Evolutionary conservation across 2,329 filamentous ascomycete species (phyloP), one percentile per base, ranked within the genome.

Genomic region (Ceratocystis cacaofunesta): DNA sequence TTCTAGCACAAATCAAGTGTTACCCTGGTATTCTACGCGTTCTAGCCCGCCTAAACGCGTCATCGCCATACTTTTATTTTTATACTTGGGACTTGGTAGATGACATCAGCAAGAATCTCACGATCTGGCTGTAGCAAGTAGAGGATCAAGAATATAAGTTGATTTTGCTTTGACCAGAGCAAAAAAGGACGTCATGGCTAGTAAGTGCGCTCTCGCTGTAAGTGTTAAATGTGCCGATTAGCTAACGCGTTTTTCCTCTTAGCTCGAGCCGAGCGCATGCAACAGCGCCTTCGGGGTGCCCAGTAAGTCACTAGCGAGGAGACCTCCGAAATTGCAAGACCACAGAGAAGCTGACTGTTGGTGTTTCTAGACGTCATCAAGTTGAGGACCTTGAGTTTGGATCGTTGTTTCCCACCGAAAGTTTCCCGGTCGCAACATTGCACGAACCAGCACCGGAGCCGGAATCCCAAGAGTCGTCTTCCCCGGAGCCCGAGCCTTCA

Each of bases 221-320:
- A 22, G 10, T 50, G 46, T 17, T 15, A 30, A 12, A 15, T 62
- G 12, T 10, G 17, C 36, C 2, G 36, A 19, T 8, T 10, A 22
- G 17, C 48, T 52, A 52, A 52, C 19, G 22, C 25, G 48, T 15
- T 52, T 22, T 36, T 19, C 30, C 6, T 4, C 17, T 12, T 61
- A 82, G 80, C 78, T 71, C 82, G 84, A 69, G 81, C 83, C 70
- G 82, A 85, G 72, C 82, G 83, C 71, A 79, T 86, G 76, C 82
- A 83, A 68, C 79, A 85, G 75, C 83, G 84, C 71, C 80, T 87
- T 72, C 83, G 84, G 68, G 84, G 84, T 68, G 83, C 84, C 52
- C 82, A 83, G 83, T 85, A 77, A 69, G 80, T 73, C 12, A 32
- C 1, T 15, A 8, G 36, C 28, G 15, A 48, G 52, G 30, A 62